Percentiles rank a stretch among this genome's conserved stretches.
Evolutionary conservation across 1,284 basidiomycete genomes (phyloP).

Genomic region (Puccinia polysora): DNA sequence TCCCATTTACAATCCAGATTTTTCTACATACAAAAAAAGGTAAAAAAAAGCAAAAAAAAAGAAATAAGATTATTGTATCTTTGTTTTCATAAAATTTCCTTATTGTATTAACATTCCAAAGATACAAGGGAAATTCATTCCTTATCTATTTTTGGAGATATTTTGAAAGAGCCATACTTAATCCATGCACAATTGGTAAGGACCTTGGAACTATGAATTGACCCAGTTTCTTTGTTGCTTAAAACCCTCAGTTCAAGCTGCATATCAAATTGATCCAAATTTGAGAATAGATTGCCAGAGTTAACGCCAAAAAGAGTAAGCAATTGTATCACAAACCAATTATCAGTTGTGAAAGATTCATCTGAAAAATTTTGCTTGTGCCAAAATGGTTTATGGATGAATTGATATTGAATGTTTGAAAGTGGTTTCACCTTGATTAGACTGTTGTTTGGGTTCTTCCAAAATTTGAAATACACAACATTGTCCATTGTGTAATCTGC

Average conservation of each 20-base stretch:
- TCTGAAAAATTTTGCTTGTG: neutral
- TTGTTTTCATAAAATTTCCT: neutral
- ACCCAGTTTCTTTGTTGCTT: neutral
- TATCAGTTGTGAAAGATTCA: neutral
- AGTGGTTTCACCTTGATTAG: neutral
- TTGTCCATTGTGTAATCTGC: neutral
- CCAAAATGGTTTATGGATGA: neutral
- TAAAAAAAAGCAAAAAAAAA: too few species aligned
- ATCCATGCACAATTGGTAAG: slow-evolving; percentile 1
- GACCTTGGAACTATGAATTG: neutral
- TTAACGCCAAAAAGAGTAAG: neutral
- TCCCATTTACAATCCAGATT: too few species aligned
- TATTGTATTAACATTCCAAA: neutral
- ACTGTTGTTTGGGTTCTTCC: neutral
- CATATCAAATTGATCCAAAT: neutral
- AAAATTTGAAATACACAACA: neutral
- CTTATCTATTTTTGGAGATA: neutral
- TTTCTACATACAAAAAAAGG: too few species aligned
- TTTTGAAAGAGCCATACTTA: neutral
- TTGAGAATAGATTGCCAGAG: neutral
- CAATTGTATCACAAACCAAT: neutral
- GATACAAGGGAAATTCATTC: neutral
- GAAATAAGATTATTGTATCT: too few species aligned
- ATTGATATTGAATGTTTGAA: neutral
- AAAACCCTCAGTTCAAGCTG: neutral